Base-by-base conservation (phyloP, 306 rosid species). In the Ormosia semicastrata region DNA sequence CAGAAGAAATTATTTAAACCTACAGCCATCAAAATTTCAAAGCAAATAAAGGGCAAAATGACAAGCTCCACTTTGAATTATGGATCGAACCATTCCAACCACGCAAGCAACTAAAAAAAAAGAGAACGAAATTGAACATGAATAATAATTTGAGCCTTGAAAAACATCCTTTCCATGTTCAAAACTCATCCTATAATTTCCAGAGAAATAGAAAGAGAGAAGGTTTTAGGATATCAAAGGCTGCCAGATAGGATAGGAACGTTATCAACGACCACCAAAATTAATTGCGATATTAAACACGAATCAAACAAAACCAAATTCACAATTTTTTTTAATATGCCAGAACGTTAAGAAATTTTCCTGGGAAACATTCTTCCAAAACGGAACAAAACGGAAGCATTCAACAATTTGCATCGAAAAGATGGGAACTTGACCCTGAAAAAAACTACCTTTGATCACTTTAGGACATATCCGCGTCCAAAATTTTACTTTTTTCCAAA, bases 31-130 rank as follows among this genome's bases (percentile, higher is more conserved):
- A 9, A 82, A 84, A 58, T 56, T 37, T 54, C 33, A 82, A 84
- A 79, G 71, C 62, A 82, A 67, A 69, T 74, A 89, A 46, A 76
- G 3, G 53, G 56, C 73, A 85, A 85, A 73, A 86, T 64, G 88
- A 87, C 81, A 84, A 86, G 71, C 36, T 41, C 77, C 65, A 57
- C 2, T 69, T 59, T 49, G 79, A 73, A 66, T 71, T 72, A 66
- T 75, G 65, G 49, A 76, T 80, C 72, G 65, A 56, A 76, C 83
- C 73, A 78, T 81, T 63, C 66, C 70, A 81, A 66, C 49, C 83
- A 87, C 47, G 71, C 69, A 66, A 81, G 10, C 72, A 49, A 39
- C 34, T 3, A 47, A 68, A 8, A 68, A 13, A 3, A 46, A 60
- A 34, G 36, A 5, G 41, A 41, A 50, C 1, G 39, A 41, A 46